Conservation (phyloP, 2,329 filamentous ascomycete genomes). For the Fusarium sp. region DNA sequence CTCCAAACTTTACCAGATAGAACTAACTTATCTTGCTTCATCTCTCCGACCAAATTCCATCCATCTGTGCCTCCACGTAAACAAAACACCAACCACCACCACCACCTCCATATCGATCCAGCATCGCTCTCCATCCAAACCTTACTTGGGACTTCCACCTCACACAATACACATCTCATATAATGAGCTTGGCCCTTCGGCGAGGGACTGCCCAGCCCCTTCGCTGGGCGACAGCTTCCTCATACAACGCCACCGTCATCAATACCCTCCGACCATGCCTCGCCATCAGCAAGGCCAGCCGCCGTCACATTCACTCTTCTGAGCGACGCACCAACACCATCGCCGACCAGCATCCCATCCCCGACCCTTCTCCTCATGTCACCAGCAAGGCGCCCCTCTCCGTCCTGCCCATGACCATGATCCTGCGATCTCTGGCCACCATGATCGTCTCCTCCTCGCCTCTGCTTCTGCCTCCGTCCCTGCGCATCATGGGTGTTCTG, state of each 20-base stretch:
- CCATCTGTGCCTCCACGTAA: constrained; percentile 15
- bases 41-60: neutral
- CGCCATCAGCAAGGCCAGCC: constrained; percentile 31
- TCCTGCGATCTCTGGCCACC: constrained; percentile 75
- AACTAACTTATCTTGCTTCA: constrained; percentile 36
- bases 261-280: constrained; percentile 36
- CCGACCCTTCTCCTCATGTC: constrained; percentile 44
- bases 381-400: constrained; percentile 62
- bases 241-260: constrained; percentile 28
- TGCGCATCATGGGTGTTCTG: constrained; percentile 72
- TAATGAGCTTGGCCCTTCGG: constrained; percentile 42
- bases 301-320: constrained; percentile 50
- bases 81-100: constrained; percentile 11
- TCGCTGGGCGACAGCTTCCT: constrained; percentile 37
- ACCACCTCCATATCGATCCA: constrained; percentile 33
- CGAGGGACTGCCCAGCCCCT: constrained; percentile 43
- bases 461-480: constrained; percentile 73
- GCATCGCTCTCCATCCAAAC: neutral
- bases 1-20: constrained; percentile 18
- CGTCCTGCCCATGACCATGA: constrained; percentile 70
- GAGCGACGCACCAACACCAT: constrained; percentile 50
- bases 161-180: constrained; percentile 23
- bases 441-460: constrained; percentile 75
- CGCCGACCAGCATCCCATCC: constrained; percentile 45
- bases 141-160: constrained; percentile 8